phyloP scores from a whole-genome alignment of 495 filamentous ascomycete species.

The Talaromyces proteolyticus region DNA sequence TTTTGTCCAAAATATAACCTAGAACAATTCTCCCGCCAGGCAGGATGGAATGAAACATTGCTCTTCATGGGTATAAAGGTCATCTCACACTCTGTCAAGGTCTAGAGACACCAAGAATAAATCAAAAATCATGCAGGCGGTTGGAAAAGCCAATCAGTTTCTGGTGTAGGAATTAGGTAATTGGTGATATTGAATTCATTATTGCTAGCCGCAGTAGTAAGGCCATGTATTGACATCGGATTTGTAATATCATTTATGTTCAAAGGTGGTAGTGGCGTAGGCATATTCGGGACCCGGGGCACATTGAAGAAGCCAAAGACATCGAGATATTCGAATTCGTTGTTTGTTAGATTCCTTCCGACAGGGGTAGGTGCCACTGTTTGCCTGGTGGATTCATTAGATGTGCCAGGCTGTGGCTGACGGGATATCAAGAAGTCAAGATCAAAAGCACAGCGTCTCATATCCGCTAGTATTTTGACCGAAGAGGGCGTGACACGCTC shows the following conservation, averaged over 20 bases:
- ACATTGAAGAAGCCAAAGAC: slow-evolving; percentile 94
- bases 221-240: slow-evolving; percentile 37
- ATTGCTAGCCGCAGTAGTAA: slow-evolving; percentile 24
- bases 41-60: too few species aligned
- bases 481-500: slow-evolving; percentile 73
- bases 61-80: too few species aligned
- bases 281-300: slow-evolving; percentile 54
- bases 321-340: slow-evolving; percentile 85
- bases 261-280: slow-evolving; percentile 12
- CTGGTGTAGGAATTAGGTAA: slow-evolving; percentile 40
- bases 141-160: slow-evolving; percentile 42
- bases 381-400: slow-evolving; percentile 20
- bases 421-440: slow-evolving; percentile 82
- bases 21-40: too few species aligned
- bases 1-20: too few species aligned
- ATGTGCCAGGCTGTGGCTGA: slow-evolving; percentile 52
- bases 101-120: too few species aligned
- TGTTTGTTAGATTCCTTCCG: slow-evolving; percentile 60
- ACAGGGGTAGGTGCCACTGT: slow-evolving; percentile 28
- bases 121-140: slow-evolving; percentile 22
- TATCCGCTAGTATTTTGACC: slow-evolving; percentile 82
- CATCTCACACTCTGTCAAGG: too few species aligned
- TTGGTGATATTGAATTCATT: slow-evolving; percentile 46
- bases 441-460: slow-evolving; percentile 78
- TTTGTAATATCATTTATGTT: slow-evolving; percentile 24